Conservation (phyloP, 192 early-diverging fungal genomes). For the Phlyctochytrium planicorne region DNA sequence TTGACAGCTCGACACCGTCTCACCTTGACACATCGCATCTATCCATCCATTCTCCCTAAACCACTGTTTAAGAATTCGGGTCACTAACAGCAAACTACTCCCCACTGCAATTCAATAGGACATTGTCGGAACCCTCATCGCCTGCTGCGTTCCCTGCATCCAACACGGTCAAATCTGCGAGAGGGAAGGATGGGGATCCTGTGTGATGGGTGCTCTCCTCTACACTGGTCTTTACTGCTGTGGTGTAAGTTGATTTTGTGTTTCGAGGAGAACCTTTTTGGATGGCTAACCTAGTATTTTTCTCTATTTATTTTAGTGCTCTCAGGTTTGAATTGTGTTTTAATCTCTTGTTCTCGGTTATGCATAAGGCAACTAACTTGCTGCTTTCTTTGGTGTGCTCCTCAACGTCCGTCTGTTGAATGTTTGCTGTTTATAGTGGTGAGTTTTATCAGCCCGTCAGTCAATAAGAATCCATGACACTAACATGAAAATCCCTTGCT, state of each 20-base stretch:
- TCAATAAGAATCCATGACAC: too few relatives aligned
- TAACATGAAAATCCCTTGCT: not conserved
- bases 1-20: not conserved
- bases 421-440: too few relatives aligned
- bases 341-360: constrained; percentile 3
- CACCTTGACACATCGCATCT: not conserved
- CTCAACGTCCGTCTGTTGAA: too few relatives aligned
- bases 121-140: not conserved
- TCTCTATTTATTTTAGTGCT: not conserved
- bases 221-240: not conserved
- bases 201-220: not conserved
- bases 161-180: constrained; percentile 7
- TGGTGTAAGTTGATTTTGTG: constrained; percentile 11
- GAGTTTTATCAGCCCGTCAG: too few relatives aligned
- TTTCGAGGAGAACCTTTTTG: too few relatives aligned
- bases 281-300: not conserved
- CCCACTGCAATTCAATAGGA: not conserved
- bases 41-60: not conserved
- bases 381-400: too few relatives aligned
- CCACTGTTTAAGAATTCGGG: too few relatives aligned
- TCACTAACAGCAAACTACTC: not conserved
- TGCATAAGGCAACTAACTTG: too few relatives aligned
- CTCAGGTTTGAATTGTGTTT: not conserved
- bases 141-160: constrained; percentile 4
- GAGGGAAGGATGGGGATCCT: constrained; percentile 9